A percentile compares a stretch with the other conserved stretches of the same genome.
These are phyloP conservation scores for Tuber microsphaerosporum DNA, from an alignment of 495 filamentous ascomycete species.

Conservation along the genomic window DNA sequence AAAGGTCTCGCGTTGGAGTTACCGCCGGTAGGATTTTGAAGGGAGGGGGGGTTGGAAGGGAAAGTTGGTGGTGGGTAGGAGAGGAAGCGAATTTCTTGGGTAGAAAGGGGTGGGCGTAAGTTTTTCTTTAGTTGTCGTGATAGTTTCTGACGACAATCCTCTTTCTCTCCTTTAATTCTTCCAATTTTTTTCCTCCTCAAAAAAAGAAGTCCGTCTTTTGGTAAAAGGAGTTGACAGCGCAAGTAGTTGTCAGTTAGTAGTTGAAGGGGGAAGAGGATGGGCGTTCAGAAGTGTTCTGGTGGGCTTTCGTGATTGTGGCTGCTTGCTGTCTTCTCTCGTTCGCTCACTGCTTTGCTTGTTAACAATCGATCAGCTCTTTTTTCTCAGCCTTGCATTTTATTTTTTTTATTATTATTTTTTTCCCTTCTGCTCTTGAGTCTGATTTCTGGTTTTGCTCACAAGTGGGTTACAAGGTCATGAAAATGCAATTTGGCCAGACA, in stretches of 20 bases:
- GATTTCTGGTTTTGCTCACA: not conserved
- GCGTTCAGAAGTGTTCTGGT: conserved; percentile 32
- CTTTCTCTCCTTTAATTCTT: not conserved
- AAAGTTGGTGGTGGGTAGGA: not conserved
- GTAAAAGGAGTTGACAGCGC: conserved; percentile 6
- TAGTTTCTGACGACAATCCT: not conserved
- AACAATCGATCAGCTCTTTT: conserved; percentile 36
- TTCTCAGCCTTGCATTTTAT: conserved; percentile 28
- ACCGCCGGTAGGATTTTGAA: not conserved
- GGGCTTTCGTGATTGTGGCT: conserved; percentile 33
- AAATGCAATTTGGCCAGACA: conserved; percentile 28
- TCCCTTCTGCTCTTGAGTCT: not conserved
- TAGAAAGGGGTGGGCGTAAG: not conserved
- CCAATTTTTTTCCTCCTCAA: not conserved
- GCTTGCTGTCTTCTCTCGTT: conserved; percentile 23
- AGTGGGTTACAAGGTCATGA: conserved; percentile 1
- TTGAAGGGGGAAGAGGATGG: conserved; percentile 24
- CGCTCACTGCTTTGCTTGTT: conserved; percentile 17
- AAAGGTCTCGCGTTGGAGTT: not conserved
- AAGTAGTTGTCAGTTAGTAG: conserved; percentile 27
- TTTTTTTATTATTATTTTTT: too few relatives aligned
- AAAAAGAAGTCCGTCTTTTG: not conserved
- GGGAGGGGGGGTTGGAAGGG: not conserved
- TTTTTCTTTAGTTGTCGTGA: not conserved
- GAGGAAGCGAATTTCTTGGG: not conserved